These are phyloP conservation scores for Paramarasmius palmivorus DNA, from an alignment of 1,284 basidiomycete genomes.

Conservation along the genomic window DNA sequence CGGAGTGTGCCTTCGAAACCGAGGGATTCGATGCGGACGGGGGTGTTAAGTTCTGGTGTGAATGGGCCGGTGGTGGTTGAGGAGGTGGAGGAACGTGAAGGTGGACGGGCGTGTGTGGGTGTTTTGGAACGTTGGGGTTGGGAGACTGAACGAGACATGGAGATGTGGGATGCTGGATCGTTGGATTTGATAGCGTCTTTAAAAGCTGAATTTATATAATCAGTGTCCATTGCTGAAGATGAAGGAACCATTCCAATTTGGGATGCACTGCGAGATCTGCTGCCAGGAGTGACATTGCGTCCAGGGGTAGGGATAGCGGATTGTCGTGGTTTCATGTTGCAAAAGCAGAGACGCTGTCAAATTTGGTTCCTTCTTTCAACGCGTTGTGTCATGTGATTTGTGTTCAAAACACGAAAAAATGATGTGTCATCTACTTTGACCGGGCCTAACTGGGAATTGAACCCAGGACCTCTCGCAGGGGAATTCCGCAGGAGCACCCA, in stretches of 20 bases:
- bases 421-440: no score
- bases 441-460: no score
- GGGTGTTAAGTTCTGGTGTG: conserved; percentile 64
- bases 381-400: no score
- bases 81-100: conserved; percentile 66
- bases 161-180: conserved; percentile 69
- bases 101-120: conserved; percentile 46
- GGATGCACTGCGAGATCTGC: conserved; percentile 58
- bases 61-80: conserved; percentile 30
- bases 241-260: conserved; percentile 27
- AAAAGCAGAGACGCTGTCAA: no score
- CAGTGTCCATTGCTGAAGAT: conserved; percentile 38
- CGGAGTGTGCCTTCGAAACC: conserved; percentile 82
- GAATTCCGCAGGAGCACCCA: no score
- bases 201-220: conserved; percentile 66
- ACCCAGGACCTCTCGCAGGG: no score
- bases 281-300: conserved; percentile 58
- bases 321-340: conserved; percentile 46
- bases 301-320: conserved; percentile 64
- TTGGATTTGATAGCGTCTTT: conserved; percentile 77
- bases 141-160: conserved; percentile 45
- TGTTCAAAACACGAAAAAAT: no score
- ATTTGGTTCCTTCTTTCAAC: no score
- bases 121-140: conserved; percentile 61
- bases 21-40: conserved; percentile 81